Evolutionary conservation across 257 asterid species (phyloP).

Genomic region (Asclepias syriaca): DNA sequence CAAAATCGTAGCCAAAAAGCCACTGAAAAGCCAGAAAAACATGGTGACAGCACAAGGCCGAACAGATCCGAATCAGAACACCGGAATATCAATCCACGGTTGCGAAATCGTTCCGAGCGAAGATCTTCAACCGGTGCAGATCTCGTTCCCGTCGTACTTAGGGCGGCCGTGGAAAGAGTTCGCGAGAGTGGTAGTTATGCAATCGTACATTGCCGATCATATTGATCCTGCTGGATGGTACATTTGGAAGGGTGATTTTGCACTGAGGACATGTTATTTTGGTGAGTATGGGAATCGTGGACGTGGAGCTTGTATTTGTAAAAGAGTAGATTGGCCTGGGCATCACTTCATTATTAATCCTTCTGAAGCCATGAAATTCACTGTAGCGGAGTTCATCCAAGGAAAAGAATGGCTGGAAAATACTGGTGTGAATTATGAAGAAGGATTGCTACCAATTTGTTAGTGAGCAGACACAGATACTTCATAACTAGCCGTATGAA

Average conservation of each 20-base stretch:
- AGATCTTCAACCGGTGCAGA: slow-evolving; percentile 33
- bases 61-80: slow-evolving; percentile 49
- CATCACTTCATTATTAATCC: slow-evolving; percentile 28
- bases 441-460: slow-evolving; percentile 22
- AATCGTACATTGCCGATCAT: slow-evolving; percentile 30
- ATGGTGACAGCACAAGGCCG: slow-evolving; percentile 69
- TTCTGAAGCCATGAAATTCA: slow-evolving; percentile 37
- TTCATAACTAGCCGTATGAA: too few species aligned
- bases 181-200: slow-evolving; percentile 51
- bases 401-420: slow-evolving; percentile 43
- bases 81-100: slow-evolving; percentile 49
- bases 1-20: slow-evolving; percentile 34
- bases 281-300: slow-evolving; percentile 53
- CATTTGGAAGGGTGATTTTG: slow-evolving; percentile 42
- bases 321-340: slow-evolving; percentile 48
- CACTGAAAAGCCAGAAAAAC: slow-evolving; percentile 37
- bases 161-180: slow-evolving; percentile 66
- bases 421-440: slow-evolving; percentile 44
- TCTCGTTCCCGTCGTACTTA: slow-evolving; percentile 31
- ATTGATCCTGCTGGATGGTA: slow-evolving; percentile 57
- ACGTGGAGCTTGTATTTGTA: slow-evolving; percentile 45
- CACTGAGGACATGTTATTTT: slow-evolving; percentile 40
- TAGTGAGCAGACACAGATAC: too few species aligned
- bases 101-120: slow-evolving; percentile 30
- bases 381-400: slow-evolving; percentile 44